phyloP scores from a whole-genome alignment of 768 basidiomycete genomes.

The Psilocybe cyanescens region DNA sequence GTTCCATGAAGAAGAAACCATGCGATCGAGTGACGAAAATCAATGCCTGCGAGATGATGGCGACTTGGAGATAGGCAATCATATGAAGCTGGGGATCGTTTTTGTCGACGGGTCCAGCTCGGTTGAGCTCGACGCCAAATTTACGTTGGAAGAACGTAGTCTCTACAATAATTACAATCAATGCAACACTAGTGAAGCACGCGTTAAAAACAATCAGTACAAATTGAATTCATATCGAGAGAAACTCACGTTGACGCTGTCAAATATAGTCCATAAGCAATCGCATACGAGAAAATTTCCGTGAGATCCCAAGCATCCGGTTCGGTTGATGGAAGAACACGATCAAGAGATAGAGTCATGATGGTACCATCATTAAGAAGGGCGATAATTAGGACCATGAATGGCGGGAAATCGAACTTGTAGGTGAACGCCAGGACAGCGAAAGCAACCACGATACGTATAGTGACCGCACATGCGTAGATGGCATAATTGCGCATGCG shows the following conservation, averaged over 20 bases:
- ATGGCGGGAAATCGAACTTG: constrained; percentile 98
- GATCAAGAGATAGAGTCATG: constrained; percentile 97
- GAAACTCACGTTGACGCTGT: constrained; percentile 85
- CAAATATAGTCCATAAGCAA: constrained; percentile 94
- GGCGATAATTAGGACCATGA: constrained; percentile 99
- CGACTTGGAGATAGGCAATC: constrained; percentile 94
- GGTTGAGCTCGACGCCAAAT: constrained; percentile 71
- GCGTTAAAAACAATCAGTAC: constrained; percentile 11
- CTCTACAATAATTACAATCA: constrained; percentile 84
- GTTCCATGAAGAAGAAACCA: constrained; percentile 96
- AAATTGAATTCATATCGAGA: neutral
- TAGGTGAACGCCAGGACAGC: constrained; percentile 95
- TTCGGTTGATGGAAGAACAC: constrained; percentile 91
- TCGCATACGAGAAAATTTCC: constrained; percentile 94
- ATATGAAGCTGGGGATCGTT: constrained; percentile 82
- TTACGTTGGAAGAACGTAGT: constrained; percentile 89
- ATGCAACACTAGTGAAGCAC: constrained; percentile 56
- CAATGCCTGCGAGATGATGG: constrained; percentile 97
- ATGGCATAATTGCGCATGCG: constrained; percentile 99
- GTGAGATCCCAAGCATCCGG: constrained; percentile 96
- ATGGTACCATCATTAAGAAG: constrained; percentile 98
- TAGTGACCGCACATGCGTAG: constrained; percentile 93
- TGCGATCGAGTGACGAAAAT: constrained; percentile 97
- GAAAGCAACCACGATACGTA: constrained; percentile 99
- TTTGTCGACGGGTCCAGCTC: constrained; percentile 34